Base-by-base conservation (phyloP, 2,329 filamentous ascomycete species). In the Trichoderma semiorbis region DNA sequence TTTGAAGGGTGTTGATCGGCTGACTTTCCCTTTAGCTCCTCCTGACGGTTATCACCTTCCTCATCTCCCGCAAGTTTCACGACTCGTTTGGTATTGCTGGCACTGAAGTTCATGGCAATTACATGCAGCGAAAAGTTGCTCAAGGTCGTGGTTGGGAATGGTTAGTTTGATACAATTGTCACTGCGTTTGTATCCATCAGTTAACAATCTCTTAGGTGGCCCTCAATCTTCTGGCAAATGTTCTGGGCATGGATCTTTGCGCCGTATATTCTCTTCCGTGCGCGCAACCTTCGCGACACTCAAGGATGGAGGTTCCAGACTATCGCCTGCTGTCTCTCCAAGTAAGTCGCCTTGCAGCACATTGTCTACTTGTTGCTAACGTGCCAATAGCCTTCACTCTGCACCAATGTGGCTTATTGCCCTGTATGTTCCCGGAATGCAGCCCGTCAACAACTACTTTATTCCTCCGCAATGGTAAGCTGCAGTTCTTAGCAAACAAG, bases 401-500 rank as follows among this genome's bases (percentile, higher is more conserved):
- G 88, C 89, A 10, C 91, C 91, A 0, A 85, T 92, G 81, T 92
- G 90, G 90, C 84, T 92, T 47, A 79, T 90, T 28, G 90, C 88
- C 69, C 80, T 89, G 16, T 85, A 87, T 72, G 83, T 83, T 3
- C 85, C 87, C 7, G 82, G 74, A 10, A 86, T 90, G 82, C 81
- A 79, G 2, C 76, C 80, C 0, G 79, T 90, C 69, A 90, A 90
- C 77, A 76, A 80, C 14, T 86, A 85, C 77, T 90, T 85, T 74
- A 81, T 89, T 16, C 89, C 90, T 64, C 87, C 89, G 3, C 86
- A 90, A 78, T 92, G 90, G 89, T 89, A 79, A 78, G 86, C 78
- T 11, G 11, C 24, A 21, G 12, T 10, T 21, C 6, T 24, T 14
- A 18, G 7, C 26, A 7, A 7, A 3, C 8, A 5, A 14, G 2